Evolutionary conservation across 1,284 basidiomycete genomes (phyloP).

Genomic region (Austroboletus niveus): DNA sequence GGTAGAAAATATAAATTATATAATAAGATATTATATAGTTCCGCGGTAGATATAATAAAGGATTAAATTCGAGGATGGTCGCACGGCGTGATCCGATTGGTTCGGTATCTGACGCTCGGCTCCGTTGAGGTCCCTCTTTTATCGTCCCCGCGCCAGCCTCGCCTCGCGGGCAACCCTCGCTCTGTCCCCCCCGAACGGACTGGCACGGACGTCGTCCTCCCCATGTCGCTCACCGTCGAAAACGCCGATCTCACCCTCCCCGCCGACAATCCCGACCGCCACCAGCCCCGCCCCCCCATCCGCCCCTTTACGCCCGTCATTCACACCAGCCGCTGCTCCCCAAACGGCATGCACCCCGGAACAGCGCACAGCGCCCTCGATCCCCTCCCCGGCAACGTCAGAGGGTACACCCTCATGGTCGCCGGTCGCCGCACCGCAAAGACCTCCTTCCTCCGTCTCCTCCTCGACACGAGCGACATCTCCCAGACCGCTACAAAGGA

Average conservation of each 20-base stretch:
- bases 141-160: constrained; percentile 39
- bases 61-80: background rate
- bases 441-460: constrained; percentile 74
- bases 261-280: constrained; percentile 17
- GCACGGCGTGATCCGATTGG: constrained; percentile 32
- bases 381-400: constrained; percentile 17
- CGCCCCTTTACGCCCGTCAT: constrained; percentile 26
- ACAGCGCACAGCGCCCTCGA: constrained; percentile 25
- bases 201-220: constrained; percentile 12
- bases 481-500: constrained; percentile 57
- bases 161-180: constrained; percentile 39
- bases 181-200: constrained; percentile 30
- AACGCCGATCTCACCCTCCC: constrained; percentile 22
- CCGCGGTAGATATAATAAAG: constrained; percentile 27
- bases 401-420: constrained; percentile 68
- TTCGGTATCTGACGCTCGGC: constrained; percentile 39
- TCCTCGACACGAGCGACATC: constrained; percentile 71
- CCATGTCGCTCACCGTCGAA: constrained; percentile 35
- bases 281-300: constrained; percentile 8
- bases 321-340: constrained; percentile 17
- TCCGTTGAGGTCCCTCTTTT: constrained; percentile 39
- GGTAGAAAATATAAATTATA: constrained; percentile 21
- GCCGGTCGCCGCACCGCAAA: constrained; percentile 75
- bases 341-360: constrained; percentile 31
- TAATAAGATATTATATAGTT: constrained; percentile 31